Base-by-base conservation (phyloP, 441 rosid genomes). In the Lepidium campestre region DNA sequence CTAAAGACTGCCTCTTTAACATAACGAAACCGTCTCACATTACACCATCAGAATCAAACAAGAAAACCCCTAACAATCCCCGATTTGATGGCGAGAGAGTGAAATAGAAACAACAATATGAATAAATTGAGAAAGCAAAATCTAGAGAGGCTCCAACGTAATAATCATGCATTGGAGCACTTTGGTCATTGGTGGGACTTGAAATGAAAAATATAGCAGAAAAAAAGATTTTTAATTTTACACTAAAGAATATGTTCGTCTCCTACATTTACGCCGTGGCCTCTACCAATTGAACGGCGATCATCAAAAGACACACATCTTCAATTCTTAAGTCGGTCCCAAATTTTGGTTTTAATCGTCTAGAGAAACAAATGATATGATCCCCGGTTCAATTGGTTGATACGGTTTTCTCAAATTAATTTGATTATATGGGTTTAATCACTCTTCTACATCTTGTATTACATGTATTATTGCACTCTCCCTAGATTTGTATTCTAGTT, bases 1-100 rank as follows among this genome's bases (percentile, higher is more conserved):
- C 74, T 62, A 44, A 54, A 14, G 63, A 60, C 46, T 64, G 83
- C 75, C 70, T 81, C 75, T 57, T 85, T 65, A 83, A 85, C 90
- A 87, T 80, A 76, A 75, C 86, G 78, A 67, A 29, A 50, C 4
- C 47, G 47, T 29, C 63, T 81, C 61, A 73, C 79, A 81, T 82
- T 68, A 79, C 84, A 78, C 74, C 76, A 70, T 52, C 14, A 17
- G 36, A 6, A 5, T 10, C 8, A 48, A 22, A 44, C 1, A 18
- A 5, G 15, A 14, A 46, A 66, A 53, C 55, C 49, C 56, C 36
- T 29, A 7, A 66, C 36, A 57, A 7, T 35, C 32, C 23, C 60
- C 11, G 27, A 37, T 57, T 31, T 20, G 22, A 25, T n/a, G n/a
- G n/a, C 2, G 11, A 23, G 20, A 36, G 19, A 11, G 9, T 17